Percentiles rank a stretch among this genome's conserved stretches.
Evolutionary conservation across 345 rosid genomes (phyloP).

Genomic region (Draba incana): DNA sequence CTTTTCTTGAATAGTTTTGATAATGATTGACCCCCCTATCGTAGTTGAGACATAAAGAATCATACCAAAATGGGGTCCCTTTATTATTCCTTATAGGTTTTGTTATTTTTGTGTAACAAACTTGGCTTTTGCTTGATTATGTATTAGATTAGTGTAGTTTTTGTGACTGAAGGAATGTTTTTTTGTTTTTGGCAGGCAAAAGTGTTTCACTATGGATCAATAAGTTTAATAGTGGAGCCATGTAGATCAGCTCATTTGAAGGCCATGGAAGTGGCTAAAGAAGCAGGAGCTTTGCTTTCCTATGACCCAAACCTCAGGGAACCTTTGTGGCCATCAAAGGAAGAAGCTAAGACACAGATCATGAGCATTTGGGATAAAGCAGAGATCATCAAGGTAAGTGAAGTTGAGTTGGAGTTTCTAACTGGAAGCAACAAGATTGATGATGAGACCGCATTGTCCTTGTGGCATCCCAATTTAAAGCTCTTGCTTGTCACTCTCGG

Average conservation of each 20-base stretch:
- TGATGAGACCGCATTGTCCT: slow-evolving; percentile 44
- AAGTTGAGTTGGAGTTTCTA: slow-evolving; percentile 57
- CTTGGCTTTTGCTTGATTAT: slow-evolving; percentile 5
- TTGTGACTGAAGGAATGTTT: slow-evolving; percentile 7
- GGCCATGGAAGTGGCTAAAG: slow-evolving; percentile 66
- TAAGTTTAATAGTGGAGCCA: slow-evolving; percentile 72
- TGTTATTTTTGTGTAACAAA: slow-evolving; percentile 2
- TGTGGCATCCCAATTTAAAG: slow-evolving; percentile 59
- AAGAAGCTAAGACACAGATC: slow-evolving; percentile 61
- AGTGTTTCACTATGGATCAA: slow-evolving; percentile 72
- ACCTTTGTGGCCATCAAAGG: slow-evolving; percentile 66
- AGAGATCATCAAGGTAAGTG: slow-evolving; percentile 64
- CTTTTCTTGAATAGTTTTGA: slow-evolving; percentile 24
- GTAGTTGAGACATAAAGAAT: slow-evolving; percentile 21
- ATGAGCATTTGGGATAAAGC: slow-evolving; percentile 74
- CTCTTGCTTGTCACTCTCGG: slow-evolving; percentile 72
- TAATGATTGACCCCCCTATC: slow-evolving; percentile 32
- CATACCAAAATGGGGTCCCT: slow-evolving; percentile 30
- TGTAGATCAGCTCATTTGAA: slow-evolving; percentile 66
- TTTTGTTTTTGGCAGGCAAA: slow-evolving; percentile 48
- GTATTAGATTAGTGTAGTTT: slow-evolving; percentile 11
- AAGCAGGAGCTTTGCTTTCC: slow-evolving; percentile 63
- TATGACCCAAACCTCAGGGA: slow-evolving; percentile 71
- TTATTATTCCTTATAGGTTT: slow-evolving; percentile 16
- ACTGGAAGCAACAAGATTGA: slow-evolving; percentile 49